Evolutionary conservation across 2,329 filamentous ascomycete species (phyloP).

Genomic region (Elsinoe batatas): DNA sequence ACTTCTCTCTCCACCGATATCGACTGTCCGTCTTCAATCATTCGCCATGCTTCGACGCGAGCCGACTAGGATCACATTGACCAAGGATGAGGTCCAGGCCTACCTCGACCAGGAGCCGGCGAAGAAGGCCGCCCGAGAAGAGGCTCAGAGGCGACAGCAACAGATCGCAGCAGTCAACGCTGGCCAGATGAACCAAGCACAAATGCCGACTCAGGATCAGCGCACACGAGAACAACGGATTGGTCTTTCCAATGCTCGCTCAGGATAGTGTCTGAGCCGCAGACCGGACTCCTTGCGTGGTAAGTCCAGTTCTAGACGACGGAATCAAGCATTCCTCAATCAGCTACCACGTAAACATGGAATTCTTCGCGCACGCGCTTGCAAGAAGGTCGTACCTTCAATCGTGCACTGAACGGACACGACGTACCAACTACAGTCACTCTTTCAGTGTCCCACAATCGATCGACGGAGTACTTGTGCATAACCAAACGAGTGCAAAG

Average conservation of each 20-base stretch:
- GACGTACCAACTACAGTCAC: too few relatives aligned
- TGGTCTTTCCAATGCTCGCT: constrained; percentile 17
- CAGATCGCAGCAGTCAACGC: constrained; percentile 14
- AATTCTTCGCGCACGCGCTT: not conserved
- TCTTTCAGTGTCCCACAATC: not conserved
- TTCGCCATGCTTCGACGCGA: constrained; percentile 27
- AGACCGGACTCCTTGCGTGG: not conserved
- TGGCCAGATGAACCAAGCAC: constrained; percentile 13
- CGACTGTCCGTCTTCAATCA: not conserved
- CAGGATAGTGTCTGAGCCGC: not conserved
- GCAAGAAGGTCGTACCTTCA: not conserved
- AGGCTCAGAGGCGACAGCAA: constrained; percentile 22
- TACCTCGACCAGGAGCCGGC: constrained; percentile 26
- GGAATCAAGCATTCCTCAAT: constrained; percentile 6
- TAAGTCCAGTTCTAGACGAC: not conserved
- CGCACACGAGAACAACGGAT: constrained; percentile 24
- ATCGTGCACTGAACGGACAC: not conserved
- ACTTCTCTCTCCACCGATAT: not conserved
- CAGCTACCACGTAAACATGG: not conserved
- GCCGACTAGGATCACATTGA: constrained; percentile 27
- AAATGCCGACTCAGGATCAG: constrained; percentile 20
- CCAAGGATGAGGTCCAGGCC: constrained; percentile 25
- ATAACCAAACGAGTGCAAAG: too few relatives aligned
- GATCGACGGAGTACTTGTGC: not conserved
- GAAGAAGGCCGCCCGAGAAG: constrained; percentile 25